Evolutionary conservation across 768 basidiomycete species (phyloP), one percentile per base, ranked within the genome.

Genomic region (Lactarius indigo): DNA sequence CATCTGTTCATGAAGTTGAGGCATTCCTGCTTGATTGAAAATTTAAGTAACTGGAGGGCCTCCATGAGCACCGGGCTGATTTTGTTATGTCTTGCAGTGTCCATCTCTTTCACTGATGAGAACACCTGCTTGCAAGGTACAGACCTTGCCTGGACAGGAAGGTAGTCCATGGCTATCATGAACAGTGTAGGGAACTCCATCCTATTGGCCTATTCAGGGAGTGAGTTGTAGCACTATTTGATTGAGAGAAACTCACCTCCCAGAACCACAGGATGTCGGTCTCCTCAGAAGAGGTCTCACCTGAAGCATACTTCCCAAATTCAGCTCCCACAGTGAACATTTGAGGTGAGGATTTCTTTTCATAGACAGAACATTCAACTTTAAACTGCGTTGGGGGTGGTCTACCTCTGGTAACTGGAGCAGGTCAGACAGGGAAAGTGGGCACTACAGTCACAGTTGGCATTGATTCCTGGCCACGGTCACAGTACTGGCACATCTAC

Each of bases 81-180:
- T 5, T 10, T 2, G 47, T 61, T 61, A 33, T 7, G 3, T 12
- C 47, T 60, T 2, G 10, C 13, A 1, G 59, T 47, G n/a, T 60
- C 44, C 8, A n/a, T 60, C n/a, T 60, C 44, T 44, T 60, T 60
- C 28, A 44, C 42, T 35, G 60, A 61, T 1, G 30, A 61, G 35
- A 28, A 18, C 42, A 44, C 42, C 2, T 3, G 7, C 4, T 44
- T 8, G 4, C 42, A 44, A n/a, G 42, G 42, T 0, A 59, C 28
- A 26, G 28, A 59, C 3, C 12, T 47, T n/a, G 44, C 59, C 47
- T 61, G 39, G 4, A 61, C 10, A 0, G 33, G 60, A 2, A 61
- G 44, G 20, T 52, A 61, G 15, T 61, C 33, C 42, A 42, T 42
- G 0, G 42, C 42, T 1, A 42, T 42, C 8, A 6, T 8, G 42